Conservation (phyloP, 176 grass and related monocot genomes). For the Bolboschoenus planiculmis region DNA sequence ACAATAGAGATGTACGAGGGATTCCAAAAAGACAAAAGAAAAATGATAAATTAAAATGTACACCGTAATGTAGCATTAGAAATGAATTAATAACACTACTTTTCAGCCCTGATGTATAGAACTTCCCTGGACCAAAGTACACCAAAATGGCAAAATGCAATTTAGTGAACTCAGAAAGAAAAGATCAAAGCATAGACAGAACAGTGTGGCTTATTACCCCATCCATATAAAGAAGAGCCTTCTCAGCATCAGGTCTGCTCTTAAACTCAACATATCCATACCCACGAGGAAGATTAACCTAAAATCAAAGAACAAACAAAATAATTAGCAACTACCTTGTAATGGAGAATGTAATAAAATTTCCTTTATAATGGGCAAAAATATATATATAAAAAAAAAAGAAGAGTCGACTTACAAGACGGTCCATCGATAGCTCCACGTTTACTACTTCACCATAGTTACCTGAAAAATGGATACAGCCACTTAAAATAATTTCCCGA, state of each 20-base stretch:
- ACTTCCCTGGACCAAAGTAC: not conserved
- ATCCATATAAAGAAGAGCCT: conserved; percentile 99
- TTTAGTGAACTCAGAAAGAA: not conserved
- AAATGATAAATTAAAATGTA: not conserved
- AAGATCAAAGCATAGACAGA: not conserved
- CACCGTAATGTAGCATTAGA: not conserved
- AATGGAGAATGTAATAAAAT: not conserved
- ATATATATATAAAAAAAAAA: conserved; percentile 21
- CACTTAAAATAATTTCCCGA: not conserved
- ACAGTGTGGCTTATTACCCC: conserved; percentile 55
- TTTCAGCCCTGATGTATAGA: not conserved
- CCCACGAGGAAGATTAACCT: conserved; percentile 99
- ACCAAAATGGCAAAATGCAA: not conserved
- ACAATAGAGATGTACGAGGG: not conserved
- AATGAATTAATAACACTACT: not conserved
- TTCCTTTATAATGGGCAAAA: not conserved
- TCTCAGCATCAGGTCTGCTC: conserved; percentile 93
- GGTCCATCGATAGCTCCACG: conserved; percentile 90
- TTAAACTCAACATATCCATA: conserved; percentile 98
- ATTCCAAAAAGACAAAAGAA: not conserved
- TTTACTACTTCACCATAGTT: conserved; percentile 86
- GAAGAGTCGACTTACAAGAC: conserved; percentile 47
- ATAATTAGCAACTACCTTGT: not conserved
- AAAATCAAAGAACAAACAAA: conserved; percentile 24
- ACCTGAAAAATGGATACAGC: conserved; percentile 38